Percentiles rank a stretch among this genome's conserved stretches.
Evolutionary conservation across 352 stramenopile species (phyloP).

Genomic region (Phytopythium montanum): DNA sequence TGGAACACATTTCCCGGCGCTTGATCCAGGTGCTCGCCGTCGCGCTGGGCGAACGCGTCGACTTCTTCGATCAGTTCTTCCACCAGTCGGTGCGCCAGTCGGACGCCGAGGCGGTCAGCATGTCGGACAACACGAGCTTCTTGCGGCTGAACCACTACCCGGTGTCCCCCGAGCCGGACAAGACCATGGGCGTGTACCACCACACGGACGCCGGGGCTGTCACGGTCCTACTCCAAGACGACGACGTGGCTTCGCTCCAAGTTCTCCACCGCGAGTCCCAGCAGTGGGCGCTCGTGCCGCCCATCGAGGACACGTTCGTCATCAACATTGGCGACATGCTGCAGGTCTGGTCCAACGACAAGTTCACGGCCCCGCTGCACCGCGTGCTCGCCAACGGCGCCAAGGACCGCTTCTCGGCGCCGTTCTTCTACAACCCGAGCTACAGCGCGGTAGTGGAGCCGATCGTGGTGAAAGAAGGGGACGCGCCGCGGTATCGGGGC

Average conservation of each 20-base stretch:
- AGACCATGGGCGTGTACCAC: conserved; percentile 51
- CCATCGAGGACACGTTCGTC: conserved; percentile 38
- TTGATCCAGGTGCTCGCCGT: conserved; percentile 61
- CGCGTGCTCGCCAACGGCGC: conserved; percentile 39
- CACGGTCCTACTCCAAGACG: conserved; percentile 63
- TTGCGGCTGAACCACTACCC: conserved; percentile 93
- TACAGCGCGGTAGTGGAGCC: conserved; percentile 67
- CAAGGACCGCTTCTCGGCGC: conserved; percentile 41
- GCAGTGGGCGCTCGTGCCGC: conserved; percentile 44
- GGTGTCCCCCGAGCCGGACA: conserved; percentile 34
- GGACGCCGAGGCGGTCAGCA: neutral
- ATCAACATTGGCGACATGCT: conserved; percentile 69
- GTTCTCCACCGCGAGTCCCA: conserved; percentile 45
- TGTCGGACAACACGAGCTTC: conserved; percentile 78
- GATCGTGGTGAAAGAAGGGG: conserved; percentile 36
- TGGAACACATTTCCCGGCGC: conserved; percentile 48
- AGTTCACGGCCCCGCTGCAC: conserved; percentile 46
- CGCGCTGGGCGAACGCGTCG: conserved; percentile 40
- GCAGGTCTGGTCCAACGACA: conserved; percentile 55
- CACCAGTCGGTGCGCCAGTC: conserved; percentile 10
- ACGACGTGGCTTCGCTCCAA: conserved; percentile 54
- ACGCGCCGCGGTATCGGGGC: conserved; percentile 51
- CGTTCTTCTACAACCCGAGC: conserved; percentile 68
- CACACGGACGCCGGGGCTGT: conserved; percentile 61
- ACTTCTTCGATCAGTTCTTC: conserved; percentile 68